Evolutionary conservation across 805 yeast species (phyloP), one percentile per base, ranked within the genome.

Genomic region (Limtongozyma cylindracea): DNA sequence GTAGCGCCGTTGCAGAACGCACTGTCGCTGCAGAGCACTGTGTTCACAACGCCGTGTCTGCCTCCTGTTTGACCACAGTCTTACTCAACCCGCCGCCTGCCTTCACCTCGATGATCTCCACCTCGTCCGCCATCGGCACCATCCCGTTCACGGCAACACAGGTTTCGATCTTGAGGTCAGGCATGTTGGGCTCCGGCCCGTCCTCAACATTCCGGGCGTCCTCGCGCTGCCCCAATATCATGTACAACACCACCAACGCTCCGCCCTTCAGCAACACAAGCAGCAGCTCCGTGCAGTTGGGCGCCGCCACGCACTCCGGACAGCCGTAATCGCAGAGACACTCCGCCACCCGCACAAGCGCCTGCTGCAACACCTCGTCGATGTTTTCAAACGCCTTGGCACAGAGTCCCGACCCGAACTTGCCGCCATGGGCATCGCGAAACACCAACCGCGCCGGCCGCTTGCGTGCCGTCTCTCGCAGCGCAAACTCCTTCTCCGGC

Each of bases 401-500:
- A 2, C 78, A 60, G 20, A 84, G 47, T 0, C 96, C 96, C 0
- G 77, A 61, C 0, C 93, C 93, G 20, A 53, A 49, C 24, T 54
- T 54, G 2, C 91, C 92, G 8, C 91, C 93, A 34, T 68, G 65
- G 1, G 77, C 56, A 39, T 88, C 96, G 36, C 66, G 67, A 31
- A 88, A 73, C 2, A 82, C 64, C 22, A 88, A 46, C 24, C 98
- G 49, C 0, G 91, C 92, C 0, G 96, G 96, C 19, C 99, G 47
- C 25, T 59, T 61, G 19, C 98, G 48, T 10, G 44, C 42, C 0
- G 84, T 58, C 35, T 73, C 73, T 14, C 78, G 45, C 21, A 57
- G 56, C 1, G 93, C 76, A 52, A 84, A 76, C 38, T 88, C 99
- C 34, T 88, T 88, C 31, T 80, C 92, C 0, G 98, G 95, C 0